phyloP scores from a whole-genome alignment of 2,329 filamentous ascomycete genomes.

The Aspergillus fumigatus region DNA sequence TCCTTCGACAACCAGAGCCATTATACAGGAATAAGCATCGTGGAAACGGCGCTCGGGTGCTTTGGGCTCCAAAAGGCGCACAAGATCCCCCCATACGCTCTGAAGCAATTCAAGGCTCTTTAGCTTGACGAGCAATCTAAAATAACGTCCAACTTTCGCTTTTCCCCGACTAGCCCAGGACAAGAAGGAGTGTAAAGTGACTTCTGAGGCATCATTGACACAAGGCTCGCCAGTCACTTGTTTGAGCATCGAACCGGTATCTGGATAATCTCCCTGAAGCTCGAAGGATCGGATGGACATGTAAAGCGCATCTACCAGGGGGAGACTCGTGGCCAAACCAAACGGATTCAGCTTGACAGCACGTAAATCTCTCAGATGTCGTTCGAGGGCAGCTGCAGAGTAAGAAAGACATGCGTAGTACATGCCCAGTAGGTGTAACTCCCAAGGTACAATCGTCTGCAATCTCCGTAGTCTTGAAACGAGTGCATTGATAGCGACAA shows the following conservation, averaged over 20 bases:
- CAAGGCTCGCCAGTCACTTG: constrained; percentile 19
- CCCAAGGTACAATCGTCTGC: constrained; percentile 5
- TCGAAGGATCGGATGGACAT: constrained; percentile 16
- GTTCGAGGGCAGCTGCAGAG: constrained; percentile 24
- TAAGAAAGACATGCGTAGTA: constrained; percentile 28
- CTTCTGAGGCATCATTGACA: neutral
- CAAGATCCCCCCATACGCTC: constrained; percentile 20
- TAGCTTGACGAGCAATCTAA: constrained; percentile 25
- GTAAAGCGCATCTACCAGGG: constrained; percentile 20
- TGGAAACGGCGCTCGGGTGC: constrained; percentile 3
- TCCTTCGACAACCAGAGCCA: constrained; percentile 19
- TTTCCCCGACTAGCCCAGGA: constrained; percentile 5
- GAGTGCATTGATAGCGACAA: constrained; percentile 28
- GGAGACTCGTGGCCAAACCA: constrained; percentile 6
- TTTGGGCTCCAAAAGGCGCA: constrained; percentile 7
- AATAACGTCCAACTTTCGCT: constrained; percentile 10
- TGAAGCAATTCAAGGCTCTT: constrained; percentile 17
- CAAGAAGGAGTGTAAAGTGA: constrained; percentile 17
- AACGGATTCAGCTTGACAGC: neutral
- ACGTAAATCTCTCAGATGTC: constrained; percentile 21
- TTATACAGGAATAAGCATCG: constrained; percentile 22
- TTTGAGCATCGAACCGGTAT: constrained; percentile 17
- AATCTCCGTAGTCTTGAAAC: constrained; percentile 23
- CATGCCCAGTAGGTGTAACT: constrained; percentile 23
- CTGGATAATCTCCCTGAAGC: constrained; percentile 18